phyloP scores from a whole-genome alignment of 2,329 filamentous ascomycete species.

The Colletotrichum sublineola region DNA sequence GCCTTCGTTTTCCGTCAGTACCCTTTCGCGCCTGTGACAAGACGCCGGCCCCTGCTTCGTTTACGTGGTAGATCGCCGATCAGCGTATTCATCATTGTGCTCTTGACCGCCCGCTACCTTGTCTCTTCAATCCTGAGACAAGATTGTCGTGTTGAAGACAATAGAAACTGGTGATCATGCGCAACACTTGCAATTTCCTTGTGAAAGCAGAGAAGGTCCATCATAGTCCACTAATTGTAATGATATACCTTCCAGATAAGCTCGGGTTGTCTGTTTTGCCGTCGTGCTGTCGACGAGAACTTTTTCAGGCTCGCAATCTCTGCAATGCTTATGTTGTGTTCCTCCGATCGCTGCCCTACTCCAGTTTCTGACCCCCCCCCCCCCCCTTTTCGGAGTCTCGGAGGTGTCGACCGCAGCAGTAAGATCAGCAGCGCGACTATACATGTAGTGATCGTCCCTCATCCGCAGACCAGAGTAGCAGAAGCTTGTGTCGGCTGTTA shows the following conservation, averaged over 20 bases:
- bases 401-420: not conserved
- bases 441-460: too few species aligned
- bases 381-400: not conserved
- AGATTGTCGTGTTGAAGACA: not conserved
- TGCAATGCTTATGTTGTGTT: not conserved
- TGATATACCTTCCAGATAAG: not conserved
- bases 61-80: constrained; percentile 12
- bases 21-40: not conserved
- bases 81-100: not conserved
- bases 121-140: not conserved
- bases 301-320: not conserved
- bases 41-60: not conserved
- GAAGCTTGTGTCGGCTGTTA: too few species aligned
- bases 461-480: too few species aligned
- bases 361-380: not conserved
- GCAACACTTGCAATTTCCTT: not conserved
- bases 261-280: not conserved
- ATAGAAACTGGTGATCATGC: not conserved
- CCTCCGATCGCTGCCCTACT: not conserved
- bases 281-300: not conserved
- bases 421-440: too few species aligned
- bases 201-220: not conserved
- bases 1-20: not conserved
- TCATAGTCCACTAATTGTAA: not conserved
- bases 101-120: not conserved